Percentiles rank a stretch among this genome's conserved stretches.
Evolutionary conservation across 2,329 filamentous ascomycete species (phyloP).

Genomic region (Fusarium brachygibbosum): DNA sequence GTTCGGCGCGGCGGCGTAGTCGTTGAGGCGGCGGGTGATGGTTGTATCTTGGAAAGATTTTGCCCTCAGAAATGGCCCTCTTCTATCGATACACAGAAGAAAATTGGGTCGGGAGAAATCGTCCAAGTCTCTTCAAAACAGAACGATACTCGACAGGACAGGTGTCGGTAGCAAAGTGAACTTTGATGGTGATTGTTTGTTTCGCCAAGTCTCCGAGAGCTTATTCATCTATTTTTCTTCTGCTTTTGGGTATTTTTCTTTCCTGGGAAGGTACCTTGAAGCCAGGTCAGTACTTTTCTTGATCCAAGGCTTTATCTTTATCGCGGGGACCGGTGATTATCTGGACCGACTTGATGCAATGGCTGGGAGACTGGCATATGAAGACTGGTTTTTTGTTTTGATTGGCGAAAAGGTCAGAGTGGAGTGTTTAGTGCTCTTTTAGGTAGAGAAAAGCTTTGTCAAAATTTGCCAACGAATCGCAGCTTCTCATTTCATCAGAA

Average conservation of each 20-base stretch:
- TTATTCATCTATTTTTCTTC: neutral
- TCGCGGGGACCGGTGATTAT: slow-evolving; percentile 21
- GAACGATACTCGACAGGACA: neutral
- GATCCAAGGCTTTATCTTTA: slow-evolving; percentile 9
- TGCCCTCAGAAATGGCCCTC: slow-evolving; percentile 45
- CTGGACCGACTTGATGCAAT: slow-evolving; percentile 17
- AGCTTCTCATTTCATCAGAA: neutral
- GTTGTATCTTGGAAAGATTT: slow-evolving; percentile 57
- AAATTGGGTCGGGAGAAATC: slow-evolving; percentile 46
- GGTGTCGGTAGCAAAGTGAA: too few relatives aligned
- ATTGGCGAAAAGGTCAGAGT: neutral
- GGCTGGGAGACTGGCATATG: slow-evolving; percentile 8
- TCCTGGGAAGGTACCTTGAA: neutral
- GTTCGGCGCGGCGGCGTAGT: slow-evolving; percentile 41
- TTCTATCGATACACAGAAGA: slow-evolving; percentile 57
- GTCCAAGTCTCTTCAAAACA: slow-evolving; percentile 35
- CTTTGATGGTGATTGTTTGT: neutral
- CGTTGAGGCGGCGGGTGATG: slow-evolving; percentile 47
- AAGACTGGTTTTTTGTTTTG: neutral
- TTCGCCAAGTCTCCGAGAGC: neutral
- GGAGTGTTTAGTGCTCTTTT: neutral
- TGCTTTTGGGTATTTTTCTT: neutral
- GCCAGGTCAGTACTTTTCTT: slow-evolving; percentile 2
- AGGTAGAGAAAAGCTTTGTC: neutral
- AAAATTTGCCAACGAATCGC: slow-evolving; percentile 9